Conservation (phyloP, 257 asterid genomes). For the Vinca minor region DNA sequence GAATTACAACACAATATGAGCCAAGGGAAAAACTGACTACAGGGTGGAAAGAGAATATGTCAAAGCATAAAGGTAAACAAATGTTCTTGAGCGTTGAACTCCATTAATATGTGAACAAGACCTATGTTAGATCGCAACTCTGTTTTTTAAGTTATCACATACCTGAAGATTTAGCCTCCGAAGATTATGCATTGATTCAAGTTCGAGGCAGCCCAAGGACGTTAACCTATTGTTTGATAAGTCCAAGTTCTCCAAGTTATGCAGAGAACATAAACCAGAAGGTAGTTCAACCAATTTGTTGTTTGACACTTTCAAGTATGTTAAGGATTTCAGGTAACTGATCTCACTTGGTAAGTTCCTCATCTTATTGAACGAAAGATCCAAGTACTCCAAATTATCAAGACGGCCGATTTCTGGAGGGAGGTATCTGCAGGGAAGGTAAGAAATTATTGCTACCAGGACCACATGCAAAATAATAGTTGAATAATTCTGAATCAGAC, state of each 20-base stretch:
- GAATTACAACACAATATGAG: not conserved
- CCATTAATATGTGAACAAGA: not conserved
- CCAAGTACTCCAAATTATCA: slow-evolving; percentile 62
- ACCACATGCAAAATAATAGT: not conserved
- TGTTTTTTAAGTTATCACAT: slow-evolving; percentile 7
- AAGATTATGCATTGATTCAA: slow-evolving; percentile 65
- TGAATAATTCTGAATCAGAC: not conserved
- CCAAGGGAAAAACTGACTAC: not conserved
- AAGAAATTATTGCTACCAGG: slow-evolving; percentile 11
- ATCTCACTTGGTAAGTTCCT: slow-evolving; percentile 80
- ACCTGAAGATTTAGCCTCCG: slow-evolving; percentile 74
- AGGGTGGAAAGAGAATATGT: not conserved
- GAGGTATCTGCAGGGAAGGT: slow-evolving; percentile 59
- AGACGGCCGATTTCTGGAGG: slow-evolving; percentile 92
- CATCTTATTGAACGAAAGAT: slow-evolving; percentile 88
- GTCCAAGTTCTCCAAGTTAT: slow-evolving; percentile 75
- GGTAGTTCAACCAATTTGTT: slow-evolving; percentile 77
- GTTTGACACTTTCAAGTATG: slow-evolving; percentile 61
- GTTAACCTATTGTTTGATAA: slow-evolving; percentile 71
- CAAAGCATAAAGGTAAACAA: not conserved
- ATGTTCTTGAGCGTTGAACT: not conserved
- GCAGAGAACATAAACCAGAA: slow-evolving; percentile 46
- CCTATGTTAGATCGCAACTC: not conserved
- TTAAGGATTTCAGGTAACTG: slow-evolving; percentile 46
- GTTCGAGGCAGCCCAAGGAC: slow-evolving; percentile 60